A percentile compares a stretch with the other conserved stretches of the same genome.
phyloP scores from a whole-genome alignment of 148 eudicot genomes.

The Oxyria digyna region DNA sequence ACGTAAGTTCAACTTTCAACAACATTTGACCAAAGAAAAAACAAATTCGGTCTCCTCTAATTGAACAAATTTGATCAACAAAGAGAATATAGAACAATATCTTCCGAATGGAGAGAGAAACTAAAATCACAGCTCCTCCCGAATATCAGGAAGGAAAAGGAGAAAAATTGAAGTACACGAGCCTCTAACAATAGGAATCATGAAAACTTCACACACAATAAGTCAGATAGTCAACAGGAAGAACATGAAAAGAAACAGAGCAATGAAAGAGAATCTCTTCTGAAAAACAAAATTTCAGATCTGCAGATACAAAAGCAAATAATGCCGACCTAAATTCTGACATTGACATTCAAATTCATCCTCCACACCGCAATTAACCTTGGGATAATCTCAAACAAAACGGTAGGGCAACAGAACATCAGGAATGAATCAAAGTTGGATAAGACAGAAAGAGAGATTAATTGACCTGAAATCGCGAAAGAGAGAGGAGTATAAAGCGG shows the following conservation, averaged over 20 bases:
- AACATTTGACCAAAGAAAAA: background rate
- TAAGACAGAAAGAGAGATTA: background rate
- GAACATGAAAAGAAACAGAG: background rate
- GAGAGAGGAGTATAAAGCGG: background rate
- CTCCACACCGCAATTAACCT: background rate
- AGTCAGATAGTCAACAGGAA: background rate
- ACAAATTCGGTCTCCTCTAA: background rate
- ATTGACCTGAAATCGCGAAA: slow-evolving; percentile 1
- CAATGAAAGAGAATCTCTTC: background rate
- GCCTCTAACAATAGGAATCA: background rate
- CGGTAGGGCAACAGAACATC: background rate
- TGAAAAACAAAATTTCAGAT: background rate
- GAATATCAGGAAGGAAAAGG: background rate
- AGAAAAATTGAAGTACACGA: background rate
- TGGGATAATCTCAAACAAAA: background rate
- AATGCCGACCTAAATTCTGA: background rate
- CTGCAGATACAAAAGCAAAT: background rate
- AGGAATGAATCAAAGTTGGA: background rate
- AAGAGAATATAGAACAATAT: background rate
- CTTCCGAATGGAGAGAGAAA: background rate
- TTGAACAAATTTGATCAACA: background rate
- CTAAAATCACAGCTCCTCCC: background rate
- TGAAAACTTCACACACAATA: background rate
- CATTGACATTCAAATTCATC: slow-evolving; percentile 1
- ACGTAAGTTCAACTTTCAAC: background rate